phyloP scores from a whole-genome alignment of 106 monocot species.

The Platanthera guangdongensis region DNA sequence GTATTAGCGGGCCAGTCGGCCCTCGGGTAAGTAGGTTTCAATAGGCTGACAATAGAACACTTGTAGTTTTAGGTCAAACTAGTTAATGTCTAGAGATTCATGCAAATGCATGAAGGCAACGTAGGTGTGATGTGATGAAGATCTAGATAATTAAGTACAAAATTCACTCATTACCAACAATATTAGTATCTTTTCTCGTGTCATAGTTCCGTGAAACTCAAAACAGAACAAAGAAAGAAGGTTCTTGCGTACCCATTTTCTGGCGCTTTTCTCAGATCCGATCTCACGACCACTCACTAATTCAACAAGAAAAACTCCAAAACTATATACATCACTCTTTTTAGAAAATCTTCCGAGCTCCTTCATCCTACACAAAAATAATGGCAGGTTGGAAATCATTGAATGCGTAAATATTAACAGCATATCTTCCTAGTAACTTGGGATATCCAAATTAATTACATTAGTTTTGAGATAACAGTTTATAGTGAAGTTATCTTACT shows the following conservation, averaged over 20 bases:
- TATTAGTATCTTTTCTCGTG: too few relatives aligned
- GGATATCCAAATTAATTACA: background rate
- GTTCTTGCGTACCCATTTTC: conserved; percentile 49
- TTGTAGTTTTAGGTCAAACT: too few relatives aligned
- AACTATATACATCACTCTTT: conserved; percentile 90
- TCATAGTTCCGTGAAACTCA: too few relatives aligned
- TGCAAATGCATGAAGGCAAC: too few relatives aligned
- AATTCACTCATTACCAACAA: too few relatives aligned
- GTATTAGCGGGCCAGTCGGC: too few relatives aligned
- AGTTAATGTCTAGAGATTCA: too few relatives aligned
- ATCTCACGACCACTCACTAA: conserved; percentile 63
- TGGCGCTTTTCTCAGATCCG: conserved; percentile 44
- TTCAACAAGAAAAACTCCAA: conserved; percentile 91
- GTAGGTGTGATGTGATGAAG: too few relatives aligned
- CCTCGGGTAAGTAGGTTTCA: too few relatives aligned
- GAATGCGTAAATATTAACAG: background rate
- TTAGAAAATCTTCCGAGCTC: conserved; percentile 49
- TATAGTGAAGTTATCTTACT: conserved; percentile 27
- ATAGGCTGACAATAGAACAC: too few relatives aligned
- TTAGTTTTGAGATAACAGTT: background rate
- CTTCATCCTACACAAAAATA: conserved; percentile 31
- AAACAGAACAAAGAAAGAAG: too few relatives aligned
- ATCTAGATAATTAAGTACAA: too few relatives aligned
- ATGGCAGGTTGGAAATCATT: background rate
- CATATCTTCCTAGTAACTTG: background rate